Evolutionary conservation across 2,329 filamentous ascomycete genomes (phyloP).

Genomic region (Metarhizium album): DNA sequence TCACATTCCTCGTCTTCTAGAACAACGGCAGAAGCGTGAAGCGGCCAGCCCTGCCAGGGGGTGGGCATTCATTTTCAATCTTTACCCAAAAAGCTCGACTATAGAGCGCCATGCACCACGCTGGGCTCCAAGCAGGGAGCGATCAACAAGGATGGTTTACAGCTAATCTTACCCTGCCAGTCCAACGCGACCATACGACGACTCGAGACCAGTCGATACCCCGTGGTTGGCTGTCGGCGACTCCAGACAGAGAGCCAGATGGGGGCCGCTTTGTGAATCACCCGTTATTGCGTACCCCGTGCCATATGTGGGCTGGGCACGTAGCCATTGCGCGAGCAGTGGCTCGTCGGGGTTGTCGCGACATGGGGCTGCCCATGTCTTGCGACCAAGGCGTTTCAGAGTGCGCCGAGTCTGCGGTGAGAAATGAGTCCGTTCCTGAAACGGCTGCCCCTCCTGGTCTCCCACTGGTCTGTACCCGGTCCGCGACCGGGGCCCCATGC

Average conservation of each 20-base stretch:
- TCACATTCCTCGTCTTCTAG: constrained; percentile 14
- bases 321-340: constrained; percentile 1
- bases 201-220: constrained; percentile 6
- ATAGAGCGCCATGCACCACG: background rate
- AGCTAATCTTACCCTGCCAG: constrained; percentile 3
- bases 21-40: constrained; percentile 19
- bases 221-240: constrained; percentile 10
- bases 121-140: constrained; percentile 1
- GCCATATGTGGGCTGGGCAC: no score
- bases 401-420: constrained; percentile 15
- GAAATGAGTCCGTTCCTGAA: constrained; percentile 20
- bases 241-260: constrained; percentile 7
- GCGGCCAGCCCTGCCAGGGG: background rate
- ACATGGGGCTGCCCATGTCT: constrained; percentile 6
- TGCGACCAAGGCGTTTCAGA: constrained; percentile 16
- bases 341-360: constrained; percentile 4
- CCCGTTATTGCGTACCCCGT: background rate
- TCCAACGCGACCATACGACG: constrained; percentile 9
- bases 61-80: background rate
- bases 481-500: constrained; percentile 8
- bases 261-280: background rate
- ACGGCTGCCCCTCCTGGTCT: constrained; percentile 9
- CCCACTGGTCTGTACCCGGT: constrained; percentile 4
- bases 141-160: constrained; percentile 2
- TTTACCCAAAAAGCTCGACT: background rate